phyloP scores from a whole-genome alignment of 2,329 filamentous ascomycete genomes.

The Aureobasidium sp. region DNA sequence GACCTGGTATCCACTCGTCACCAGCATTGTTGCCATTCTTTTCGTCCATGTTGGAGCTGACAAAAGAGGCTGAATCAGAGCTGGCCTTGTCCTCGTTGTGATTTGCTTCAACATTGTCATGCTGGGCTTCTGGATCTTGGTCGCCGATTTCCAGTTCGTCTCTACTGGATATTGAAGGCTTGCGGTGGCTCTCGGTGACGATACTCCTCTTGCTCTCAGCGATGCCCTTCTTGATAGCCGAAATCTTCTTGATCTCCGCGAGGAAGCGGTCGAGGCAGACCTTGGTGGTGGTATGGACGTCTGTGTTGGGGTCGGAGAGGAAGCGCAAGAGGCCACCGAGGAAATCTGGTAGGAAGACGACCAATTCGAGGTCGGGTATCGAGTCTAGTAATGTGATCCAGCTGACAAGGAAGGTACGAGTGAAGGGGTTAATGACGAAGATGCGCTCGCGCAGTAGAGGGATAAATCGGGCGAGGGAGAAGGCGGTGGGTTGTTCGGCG shows the following conservation, averaged over 20 bases:
- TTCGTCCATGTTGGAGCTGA: conserved; percentile 42
- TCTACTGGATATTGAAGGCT: conserved; percentile 57
- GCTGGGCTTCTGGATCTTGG: conserved; percentile 35
- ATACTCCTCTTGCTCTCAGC: conserved; percentile 66
- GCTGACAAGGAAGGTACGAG: conserved; percentile 85
- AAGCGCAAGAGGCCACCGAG: conserved; percentile 84
- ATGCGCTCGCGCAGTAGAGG: conserved; percentile 91
- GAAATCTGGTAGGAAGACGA: conserved; percentile 87
- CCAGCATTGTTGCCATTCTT: conserved; percentile 48
- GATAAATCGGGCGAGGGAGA: conserved; percentile 84
- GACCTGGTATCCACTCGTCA: conserved; percentile 93
- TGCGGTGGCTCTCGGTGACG: conserved; percentile 57
- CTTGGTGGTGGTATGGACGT: conserved; percentile 93
- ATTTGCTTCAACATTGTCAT: conserved; percentile 39
- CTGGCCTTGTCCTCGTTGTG: conserved; percentile 37
- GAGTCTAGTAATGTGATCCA: conserved; percentile 95
- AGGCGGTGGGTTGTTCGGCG: conserved; percentile 54
- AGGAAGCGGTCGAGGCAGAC: conserved; percentile 82
- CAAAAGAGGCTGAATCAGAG: conserved; percentile 36
- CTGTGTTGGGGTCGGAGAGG: conserved; percentile 79
- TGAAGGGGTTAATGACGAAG: conserved; percentile 89
- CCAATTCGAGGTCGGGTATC: conserved; percentile 91
- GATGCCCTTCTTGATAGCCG: conserved; percentile 84
- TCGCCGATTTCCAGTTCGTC: conserved; percentile 44
- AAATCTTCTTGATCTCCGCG: conserved; percentile 88